Base-by-base conservation (phyloP, 2,329 filamentous ascomycete genomes). In the Botrytis fabae region DNA sequence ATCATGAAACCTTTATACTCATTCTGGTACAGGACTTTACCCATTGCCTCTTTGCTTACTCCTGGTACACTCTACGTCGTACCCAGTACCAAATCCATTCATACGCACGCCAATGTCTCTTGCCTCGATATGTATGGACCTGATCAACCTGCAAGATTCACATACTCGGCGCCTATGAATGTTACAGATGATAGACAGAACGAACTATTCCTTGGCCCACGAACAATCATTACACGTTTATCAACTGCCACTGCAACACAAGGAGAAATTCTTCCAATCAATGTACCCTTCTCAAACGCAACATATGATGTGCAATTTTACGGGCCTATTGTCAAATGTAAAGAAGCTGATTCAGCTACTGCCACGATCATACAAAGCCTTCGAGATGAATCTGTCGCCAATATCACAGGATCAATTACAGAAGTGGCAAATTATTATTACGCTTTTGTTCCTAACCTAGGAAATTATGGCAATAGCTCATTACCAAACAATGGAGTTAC, bases 51-150 rank as follows among this genome's bases (percentile, higher is more conserved):
- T 8, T 38, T 77, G 1, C 40, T 75, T 35, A 74, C 75, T 22
- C 75, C 75, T 2, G 73, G 72, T n/a, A 77, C 75, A 28, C 74
- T 77, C 7, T 73, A 54, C 28, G 74, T 77, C 32, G 7, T 73
- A 12, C 75, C 75, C 9, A 70, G 65, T 25, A 38, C 61, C 4
- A 60, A 73, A 18, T 46, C 51, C 1, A 62, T 44, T 16, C 59
- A 57, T 16, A 66, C 46, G 3, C n/a, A 57, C 7, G 38, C n/a
- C 35, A 40, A 46, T 14, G 70, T 75, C n/a, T 63, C 71, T n/a
- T 44, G 46, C 25, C 69, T 74, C 22, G 54, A 69, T 14, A 73
- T 75, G 38, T 73, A 65, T 40, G 69, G 61, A 25, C 62, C 46
- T 1, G 71, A 63, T 10, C 54, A 72, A 38, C 42, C 70, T 25